Evolutionary conservation across 2,329 filamentous ascomycete species (phyloP), one percentile per base, ranked within the genome.

Genomic region (Cadophora malorum): DNA sequence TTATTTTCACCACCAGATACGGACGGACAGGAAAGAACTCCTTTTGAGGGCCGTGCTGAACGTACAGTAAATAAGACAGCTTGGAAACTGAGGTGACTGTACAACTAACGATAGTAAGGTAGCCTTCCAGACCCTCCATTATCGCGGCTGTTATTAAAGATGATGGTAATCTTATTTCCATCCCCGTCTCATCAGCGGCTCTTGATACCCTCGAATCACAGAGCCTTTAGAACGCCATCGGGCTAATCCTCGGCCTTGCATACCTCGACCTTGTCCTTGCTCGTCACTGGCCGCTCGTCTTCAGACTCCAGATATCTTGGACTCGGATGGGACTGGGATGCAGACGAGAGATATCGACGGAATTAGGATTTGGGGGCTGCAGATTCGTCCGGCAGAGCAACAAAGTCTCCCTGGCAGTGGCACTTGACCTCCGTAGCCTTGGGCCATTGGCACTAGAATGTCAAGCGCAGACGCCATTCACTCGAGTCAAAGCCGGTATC

Each of bases 1-100:
- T 71, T 70, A 71, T 69, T 71, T 68, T 71, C 68, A 71, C 67
- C 64, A 63, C 70, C 45, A 31, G 31, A 62, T 10, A 23, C 23
- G 28, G 28, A 28, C 28, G 5, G n/a, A n/a, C n/a, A 31, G 6
- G 41, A 14, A 31, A 59, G 35, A 49, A 62, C 12, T n/a, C 16
- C 41, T 21, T 21, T 62, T 21, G 41, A 8, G 59, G 59, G 50
- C 38, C 41, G 59, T 47, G 59, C 59, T n/a, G 1, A 14, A 12
- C 6, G 41, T 1, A 14, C 12, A 47, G 19, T 6, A 19, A 47
- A 47, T 6, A 19, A 47, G 1, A n/a, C 14, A 19, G 16, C 14
- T 6, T 6, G 5, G 41, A 3, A 19, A 19, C 35, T 38, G 35
- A n/a, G n/a, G n/a, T n/a, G n/a, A 10, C 35, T 38, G 35, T 38